Evolutionary conservation across 106 monocot genomes (phyloP).

Genomic region (Dendrobium chrysotoxum): DNA sequence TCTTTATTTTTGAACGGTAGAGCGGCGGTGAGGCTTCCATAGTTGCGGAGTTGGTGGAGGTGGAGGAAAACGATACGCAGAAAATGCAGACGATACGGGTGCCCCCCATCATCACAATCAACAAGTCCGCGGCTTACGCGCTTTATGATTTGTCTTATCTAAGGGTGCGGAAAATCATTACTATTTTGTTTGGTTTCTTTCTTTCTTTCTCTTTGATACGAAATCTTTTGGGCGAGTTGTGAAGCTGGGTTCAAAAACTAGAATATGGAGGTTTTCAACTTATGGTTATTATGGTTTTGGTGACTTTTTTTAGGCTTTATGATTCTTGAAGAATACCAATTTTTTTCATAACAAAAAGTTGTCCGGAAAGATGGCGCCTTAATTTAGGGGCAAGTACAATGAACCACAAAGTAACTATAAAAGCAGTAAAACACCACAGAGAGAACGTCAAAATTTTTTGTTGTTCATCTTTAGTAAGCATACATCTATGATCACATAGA

Average conservation of each 20-base stretch:
- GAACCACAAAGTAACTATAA: no score
- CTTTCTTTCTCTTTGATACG: background rate
- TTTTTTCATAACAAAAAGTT: no score
- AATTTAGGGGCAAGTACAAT: no score
- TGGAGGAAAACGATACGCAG: constrained; percentile 68
- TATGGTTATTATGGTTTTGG: background rate
- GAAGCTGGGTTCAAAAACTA: background rate
- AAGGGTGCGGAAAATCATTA: constrained; percentile 31
- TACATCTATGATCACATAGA: no score
- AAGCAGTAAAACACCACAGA: no score
- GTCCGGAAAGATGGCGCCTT: no score
- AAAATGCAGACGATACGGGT: constrained; percentile 59
- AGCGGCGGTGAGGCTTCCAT: constrained; percentile 88
- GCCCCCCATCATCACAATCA: constrained; percentile 80
- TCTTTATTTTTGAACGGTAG: constrained; percentile 22
- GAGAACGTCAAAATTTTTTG: no score
- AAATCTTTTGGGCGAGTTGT: background rate
- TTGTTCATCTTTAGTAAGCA: no score
- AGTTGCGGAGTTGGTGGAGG: constrained; percentile 69
- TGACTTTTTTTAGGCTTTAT: background rate
- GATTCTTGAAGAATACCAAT: no score
- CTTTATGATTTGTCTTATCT: constrained; percentile 76
- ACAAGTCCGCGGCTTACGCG: constrained; percentile 85
- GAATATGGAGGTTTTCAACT: background rate
- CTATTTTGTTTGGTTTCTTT: background rate